Evolutionary conservation across 441 rosid species (phyloP), one percentile per base, ranked within the genome.

Genomic region (Biscutella auriculata): DNA sequence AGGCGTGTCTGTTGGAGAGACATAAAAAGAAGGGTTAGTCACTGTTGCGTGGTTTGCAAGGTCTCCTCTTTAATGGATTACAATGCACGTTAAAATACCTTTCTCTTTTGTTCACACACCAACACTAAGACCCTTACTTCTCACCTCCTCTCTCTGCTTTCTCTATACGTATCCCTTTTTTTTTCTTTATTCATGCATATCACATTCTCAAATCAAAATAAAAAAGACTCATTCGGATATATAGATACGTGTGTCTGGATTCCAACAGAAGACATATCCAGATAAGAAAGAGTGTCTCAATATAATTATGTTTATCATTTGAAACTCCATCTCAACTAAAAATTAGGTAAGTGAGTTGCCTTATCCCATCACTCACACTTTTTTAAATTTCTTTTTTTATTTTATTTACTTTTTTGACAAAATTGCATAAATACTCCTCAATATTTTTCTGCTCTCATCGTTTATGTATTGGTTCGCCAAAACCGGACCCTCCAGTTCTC

Each of bases 11-110:
- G 19, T 35, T 26, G 26, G 26, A 57, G 32, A 65, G 39, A 41
- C 49, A 23, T 12, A 19, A 1, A n/a, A 30, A 19, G 28, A 7
- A 60, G 33, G 52, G 45, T 53, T 62, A 63, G 59, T 56, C 68
- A 23, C 46, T 68, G 67, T 68, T 68, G 63, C 64, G 73, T 62
- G 73, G 16, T 42, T 57, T 68, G 64, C 68, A 68, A 63, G 53
- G 56, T 37, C 3, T 45, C 9, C 35, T 59, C 19, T 33, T 23
- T 34, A 5, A 35, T 56, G 69, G 40, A 63, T 69, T 69, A 19
- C 13, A 51, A 69, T 57, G 65, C 57, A 69, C 68, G 73, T 44
- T 49, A 69, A 49, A 62, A 36, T 15, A 57, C 68, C 46, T 56
- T 36, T 51, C 51, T 62, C 16, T 67, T 57, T 53, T 62, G 49